Conservation (phyloP, 1,284 basidiomycete species). For the Sanguinoderma infundibulare region DNA sequence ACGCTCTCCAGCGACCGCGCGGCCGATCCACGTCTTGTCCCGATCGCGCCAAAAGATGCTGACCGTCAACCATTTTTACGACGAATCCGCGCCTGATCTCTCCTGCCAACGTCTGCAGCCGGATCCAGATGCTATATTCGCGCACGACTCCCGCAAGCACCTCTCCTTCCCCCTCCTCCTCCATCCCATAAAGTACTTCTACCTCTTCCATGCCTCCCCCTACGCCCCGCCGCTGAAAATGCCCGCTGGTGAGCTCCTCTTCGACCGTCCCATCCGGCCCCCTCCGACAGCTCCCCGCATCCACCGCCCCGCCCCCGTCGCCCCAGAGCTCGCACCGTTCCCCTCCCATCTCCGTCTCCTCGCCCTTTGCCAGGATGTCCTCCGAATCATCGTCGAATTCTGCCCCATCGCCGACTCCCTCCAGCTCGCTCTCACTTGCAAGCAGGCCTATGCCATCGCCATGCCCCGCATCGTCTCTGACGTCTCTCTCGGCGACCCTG, state of each 20-base stretch:
- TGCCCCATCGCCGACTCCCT: constrained; percentile 20
- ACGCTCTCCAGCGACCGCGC: background rate
- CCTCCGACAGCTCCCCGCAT: background rate
- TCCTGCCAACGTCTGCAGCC: constrained; percentile 25
- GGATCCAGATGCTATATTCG: constrained; percentile 27
- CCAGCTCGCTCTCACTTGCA: constrained; percentile 26
- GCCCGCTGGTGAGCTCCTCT: constrained; percentile 22
- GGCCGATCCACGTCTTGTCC: constrained; percentile 4
- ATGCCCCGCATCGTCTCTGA: constrained; percentile 28
- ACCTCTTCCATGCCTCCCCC: constrained; percentile 21
- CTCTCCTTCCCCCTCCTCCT: constrained; percentile 9
- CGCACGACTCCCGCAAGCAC: constrained; percentile 17
- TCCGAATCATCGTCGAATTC: constrained; percentile 22
- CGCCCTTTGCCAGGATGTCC: constrained; percentile 25
- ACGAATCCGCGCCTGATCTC: constrained; percentile 22
- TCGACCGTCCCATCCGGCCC: constrained; percentile 4
- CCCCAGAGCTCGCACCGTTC: background rate
- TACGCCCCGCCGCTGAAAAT: constrained; percentile 11
- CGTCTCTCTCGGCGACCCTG: constrained; percentile 23
- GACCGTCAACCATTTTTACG: constrained; percentile 16
- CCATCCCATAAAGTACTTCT: constrained; percentile 14
- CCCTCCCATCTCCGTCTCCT: constrained; percentile 16
- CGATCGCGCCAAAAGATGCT: constrained; percentile 13
- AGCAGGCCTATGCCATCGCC: constrained; percentile 20
- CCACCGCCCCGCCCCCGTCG: constrained; percentile 1